Evolutionary conservation across 2,329 filamentous ascomycete species (phyloP).

Genomic region (Diaporthe batatas): DNA sequence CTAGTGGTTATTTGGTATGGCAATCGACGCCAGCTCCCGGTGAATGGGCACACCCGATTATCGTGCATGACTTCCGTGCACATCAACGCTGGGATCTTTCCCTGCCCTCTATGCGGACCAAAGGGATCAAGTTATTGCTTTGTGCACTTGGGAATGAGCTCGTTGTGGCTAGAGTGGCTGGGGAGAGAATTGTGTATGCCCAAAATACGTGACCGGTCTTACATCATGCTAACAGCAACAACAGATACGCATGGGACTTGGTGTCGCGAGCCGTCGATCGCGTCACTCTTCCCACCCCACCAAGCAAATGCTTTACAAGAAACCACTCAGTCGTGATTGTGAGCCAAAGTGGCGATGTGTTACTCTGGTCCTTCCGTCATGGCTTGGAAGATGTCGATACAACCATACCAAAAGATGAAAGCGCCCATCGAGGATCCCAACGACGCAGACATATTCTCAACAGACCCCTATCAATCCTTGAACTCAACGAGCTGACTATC

Average conservation of each 20-base stretch:
- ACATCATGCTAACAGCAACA: neutral
- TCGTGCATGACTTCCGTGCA: slow-evolving; percentile 5
- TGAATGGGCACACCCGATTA: neutral
- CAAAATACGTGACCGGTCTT: no score
- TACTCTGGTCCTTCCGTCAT: slow-evolving; percentile 22
- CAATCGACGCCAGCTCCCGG: neutral
- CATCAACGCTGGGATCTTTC: neutral
- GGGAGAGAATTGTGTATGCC: slow-evolving; percentile 29
- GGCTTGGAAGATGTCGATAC: slow-evolving; percentile 19
- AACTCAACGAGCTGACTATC: neutral
- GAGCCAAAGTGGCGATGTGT: neutral
- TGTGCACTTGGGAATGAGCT: slow-evolving; percentile 19
- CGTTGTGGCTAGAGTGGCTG: neutral
- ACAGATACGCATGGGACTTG: slow-evolving; percentile 21
- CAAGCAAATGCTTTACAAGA: neutral
- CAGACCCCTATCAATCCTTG: neutral
- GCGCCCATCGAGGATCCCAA: neutral
- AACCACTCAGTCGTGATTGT: slow-evolving; percentile 4
- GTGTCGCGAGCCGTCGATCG: neutral
- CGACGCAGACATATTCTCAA: neutral
- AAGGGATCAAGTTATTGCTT: neutral
- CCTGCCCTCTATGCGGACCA: neutral
- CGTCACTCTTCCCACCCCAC: slow-evolving; percentile 7
- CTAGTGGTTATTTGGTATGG: slow-evolving; percentile 24
- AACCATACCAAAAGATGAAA: neutral